Evolutionary conservation across 2,329 filamentous ascomycete genomes (phyloP).

Genomic region (Aspergillus tamarii): DNA sequence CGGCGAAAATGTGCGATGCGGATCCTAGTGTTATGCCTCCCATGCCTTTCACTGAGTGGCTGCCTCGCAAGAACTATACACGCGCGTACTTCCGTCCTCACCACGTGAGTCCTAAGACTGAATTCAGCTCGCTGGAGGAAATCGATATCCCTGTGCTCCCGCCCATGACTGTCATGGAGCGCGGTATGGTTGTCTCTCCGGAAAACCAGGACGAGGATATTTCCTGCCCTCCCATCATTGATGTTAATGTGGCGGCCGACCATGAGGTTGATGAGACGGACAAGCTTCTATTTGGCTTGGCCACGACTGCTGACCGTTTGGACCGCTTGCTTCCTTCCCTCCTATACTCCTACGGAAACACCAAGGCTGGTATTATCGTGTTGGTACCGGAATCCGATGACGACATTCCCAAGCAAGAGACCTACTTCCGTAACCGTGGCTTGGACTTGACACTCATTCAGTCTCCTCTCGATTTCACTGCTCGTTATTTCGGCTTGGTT

Average conservation of each 20-base stretch:
- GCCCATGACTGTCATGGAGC: constrained; percentile 42
- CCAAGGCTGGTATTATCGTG: constrained; percentile 45
- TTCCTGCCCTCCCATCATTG: constrained; percentile 44
- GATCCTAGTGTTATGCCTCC: constrained; percentile 39
- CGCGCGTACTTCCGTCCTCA: constrained; percentile 46
- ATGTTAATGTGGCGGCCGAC: constrained; percentile 45
- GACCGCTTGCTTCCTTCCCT: constrained; percentile 45
- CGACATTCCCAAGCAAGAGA: constrained; percentile 43
- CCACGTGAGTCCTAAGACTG: constrained; percentile 37
- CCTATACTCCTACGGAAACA: constrained; percentile 47
- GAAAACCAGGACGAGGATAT: constrained; percentile 36
- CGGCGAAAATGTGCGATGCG: constrained; percentile 35
- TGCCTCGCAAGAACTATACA: constrained; percentile 48
- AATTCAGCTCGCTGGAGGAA: constrained; percentile 44
- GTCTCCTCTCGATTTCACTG: constrained; percentile 46
- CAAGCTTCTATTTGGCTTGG: constrained; percentile 46
- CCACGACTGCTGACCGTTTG: constrained; percentile 47
- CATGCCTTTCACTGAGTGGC: constrained; percentile 45
- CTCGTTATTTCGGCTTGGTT: constrained; percentile 48
- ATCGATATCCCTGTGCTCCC: constrained; percentile 43
- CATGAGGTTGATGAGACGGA: constrained; percentile 44
- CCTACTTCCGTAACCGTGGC: constrained; percentile 46
- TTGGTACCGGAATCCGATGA: constrained; percentile 46
- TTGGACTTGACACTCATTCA: constrained; percentile 44
- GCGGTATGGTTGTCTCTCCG: constrained; percentile 41